These are phyloP conservation scores for Phytopythium vexans DNA, from an alignment of 352 stramenopile genomes.

Conservation along the genomic window DNA sequence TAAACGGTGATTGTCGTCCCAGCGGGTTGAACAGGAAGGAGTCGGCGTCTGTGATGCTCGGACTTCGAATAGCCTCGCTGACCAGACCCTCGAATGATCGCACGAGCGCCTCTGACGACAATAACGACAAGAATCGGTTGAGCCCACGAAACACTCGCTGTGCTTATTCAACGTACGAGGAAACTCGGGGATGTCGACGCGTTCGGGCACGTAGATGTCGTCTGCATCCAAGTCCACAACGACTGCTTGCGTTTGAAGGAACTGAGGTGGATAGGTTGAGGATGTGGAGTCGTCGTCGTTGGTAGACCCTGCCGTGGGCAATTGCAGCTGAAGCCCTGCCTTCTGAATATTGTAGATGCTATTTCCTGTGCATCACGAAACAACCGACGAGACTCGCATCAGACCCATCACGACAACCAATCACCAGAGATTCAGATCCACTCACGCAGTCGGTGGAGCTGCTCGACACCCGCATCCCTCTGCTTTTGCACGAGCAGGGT, in stretches of 20 bases:
- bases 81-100: conserved; percentile 45
- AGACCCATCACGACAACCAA: neutral
- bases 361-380: conserved; percentile 33
- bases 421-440: conserved; percentile 1
- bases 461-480: conserved; percentile 36
- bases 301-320: conserved; percentile 3
- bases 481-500: conserved; percentile 40
- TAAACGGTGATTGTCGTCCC: neutral
- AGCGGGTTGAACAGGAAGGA: conserved; percentile 39
- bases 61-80: conserved; percentile 34
- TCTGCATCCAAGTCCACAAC: conserved; percentile 71
- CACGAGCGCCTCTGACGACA: conserved; percentile 42
- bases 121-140: neutral
- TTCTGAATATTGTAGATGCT: conserved; percentile 70
- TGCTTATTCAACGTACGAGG: conserved; percentile 35
- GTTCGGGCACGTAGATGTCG: conserved; percentile 64
- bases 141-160: neutral
- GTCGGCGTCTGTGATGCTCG: conserved; percentile 38
- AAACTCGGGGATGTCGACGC: conserved; percentile 61
- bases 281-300: conserved; percentile 1
- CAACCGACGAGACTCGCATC: conserved; percentile 3
- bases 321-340: conserved; percentile 36
- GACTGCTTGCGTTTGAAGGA: conserved; percentile 45
- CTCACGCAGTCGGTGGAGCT: conserved; percentile 62
- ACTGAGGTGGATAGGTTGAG: conserved; percentile 30